These are phyloP conservation scores for Aspergillus persii DNA, from an alignment of 2,329 filamentous ascomycete genomes.

Conservation along the genomic window DNA sequence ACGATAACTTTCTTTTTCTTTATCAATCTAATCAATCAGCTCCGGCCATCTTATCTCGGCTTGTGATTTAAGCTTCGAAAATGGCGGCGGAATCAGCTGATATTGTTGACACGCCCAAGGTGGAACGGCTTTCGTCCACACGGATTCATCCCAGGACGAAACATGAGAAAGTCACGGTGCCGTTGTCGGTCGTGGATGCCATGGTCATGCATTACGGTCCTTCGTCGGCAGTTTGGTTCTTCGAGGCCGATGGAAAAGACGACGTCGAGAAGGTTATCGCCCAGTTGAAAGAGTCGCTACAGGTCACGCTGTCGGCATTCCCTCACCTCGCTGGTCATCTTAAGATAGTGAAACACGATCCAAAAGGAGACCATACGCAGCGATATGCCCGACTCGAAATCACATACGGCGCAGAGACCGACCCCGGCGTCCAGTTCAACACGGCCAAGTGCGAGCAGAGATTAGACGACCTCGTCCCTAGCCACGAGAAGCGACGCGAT, in stretches of 20 bases:
- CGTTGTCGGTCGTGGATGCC: constrained; percentile 8
- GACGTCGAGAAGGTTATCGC: neutral
- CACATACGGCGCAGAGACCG: neutral
- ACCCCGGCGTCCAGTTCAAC: neutral
- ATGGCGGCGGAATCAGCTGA: neutral
- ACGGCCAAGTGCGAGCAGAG: neutral
- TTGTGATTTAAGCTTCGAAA: neutral
- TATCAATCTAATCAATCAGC: neutral
- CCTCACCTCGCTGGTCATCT: constrained; percentile 5
- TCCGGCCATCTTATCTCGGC: neutral
- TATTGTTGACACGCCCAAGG: neutral
- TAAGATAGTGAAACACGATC: neutral
- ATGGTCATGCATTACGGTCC: constrained; percentile 1
- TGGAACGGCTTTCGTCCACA: neutral
- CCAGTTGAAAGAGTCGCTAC: constrained; percentile 1
- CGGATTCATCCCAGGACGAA: neutral
- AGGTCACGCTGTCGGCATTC: constrained; percentile 2
- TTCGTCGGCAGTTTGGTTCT: constrained; percentile 6
- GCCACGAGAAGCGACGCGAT: neutral
- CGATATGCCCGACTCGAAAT: neutral
- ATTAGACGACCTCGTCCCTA: neutral
- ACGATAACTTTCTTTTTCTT: neutral
- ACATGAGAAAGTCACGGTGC: neutral
- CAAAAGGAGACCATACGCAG: neutral
- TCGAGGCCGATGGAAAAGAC: neutral